phyloP scores from a whole-genome alignment of 306 rosid genomes.

The Oemleria cerasiformis region DNA sequence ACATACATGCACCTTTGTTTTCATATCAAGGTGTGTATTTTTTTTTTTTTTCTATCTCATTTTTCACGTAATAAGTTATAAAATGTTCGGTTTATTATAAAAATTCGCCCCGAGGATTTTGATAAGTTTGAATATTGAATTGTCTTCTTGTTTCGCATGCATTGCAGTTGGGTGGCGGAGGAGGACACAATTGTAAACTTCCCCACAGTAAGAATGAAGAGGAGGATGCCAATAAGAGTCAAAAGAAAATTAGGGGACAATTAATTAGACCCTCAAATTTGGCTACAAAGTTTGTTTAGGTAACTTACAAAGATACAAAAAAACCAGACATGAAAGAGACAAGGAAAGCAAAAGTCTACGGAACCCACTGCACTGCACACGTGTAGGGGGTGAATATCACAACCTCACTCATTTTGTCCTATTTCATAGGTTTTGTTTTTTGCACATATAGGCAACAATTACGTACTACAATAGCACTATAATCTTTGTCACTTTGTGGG shows the following conservation, averaged over 20 bases:
- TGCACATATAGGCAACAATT: constrained; percentile 13
- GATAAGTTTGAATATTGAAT: too few relatives aligned
- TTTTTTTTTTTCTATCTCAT: too few relatives aligned
- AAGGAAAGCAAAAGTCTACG: not conserved
- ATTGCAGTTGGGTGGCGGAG: constrained; percentile 41
- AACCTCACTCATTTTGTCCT: constrained; percentile 21
- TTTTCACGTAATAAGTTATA: too few relatives aligned
- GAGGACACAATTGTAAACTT: constrained; percentile 42
- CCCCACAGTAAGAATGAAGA: constrained; percentile 49
- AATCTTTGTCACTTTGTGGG: not conserved
- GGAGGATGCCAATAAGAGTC: constrained; percentile 43
- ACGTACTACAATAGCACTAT: not conserved
- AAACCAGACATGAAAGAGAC: constrained; percentile 13
- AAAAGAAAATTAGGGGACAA: constrained; percentile 24
- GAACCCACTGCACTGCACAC: constrained; percentile 16
- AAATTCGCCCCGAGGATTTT: too few relatives aligned
- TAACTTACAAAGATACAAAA: constrained; percentile 9
- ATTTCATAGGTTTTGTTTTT: not conserved
- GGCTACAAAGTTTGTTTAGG: not conserved
- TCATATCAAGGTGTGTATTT: too few relatives aligned
- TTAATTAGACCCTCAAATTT: not conserved
- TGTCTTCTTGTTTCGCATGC: too few relatives aligned
- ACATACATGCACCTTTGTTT: not conserved
- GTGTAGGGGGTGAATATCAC: constrained; percentile 13
- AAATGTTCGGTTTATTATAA: too few relatives aligned